Base-by-base conservation (phyloP, 1,284 basidiomycete species). In the Ustilago nuda region DNA sequence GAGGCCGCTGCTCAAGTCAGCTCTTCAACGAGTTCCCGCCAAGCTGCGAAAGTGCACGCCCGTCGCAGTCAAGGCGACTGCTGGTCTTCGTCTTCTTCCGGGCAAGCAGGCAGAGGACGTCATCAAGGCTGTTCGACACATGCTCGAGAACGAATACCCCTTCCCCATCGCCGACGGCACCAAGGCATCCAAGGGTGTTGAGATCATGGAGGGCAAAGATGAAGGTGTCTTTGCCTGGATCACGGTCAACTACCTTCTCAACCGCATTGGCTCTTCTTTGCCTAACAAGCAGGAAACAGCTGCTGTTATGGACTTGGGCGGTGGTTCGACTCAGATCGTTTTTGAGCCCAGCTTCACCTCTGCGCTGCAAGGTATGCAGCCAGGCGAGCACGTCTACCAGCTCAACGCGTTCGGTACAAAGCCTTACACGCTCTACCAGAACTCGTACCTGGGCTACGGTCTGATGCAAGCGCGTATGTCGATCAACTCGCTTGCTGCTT, bases 141-240 rank as follows among this genome's bases (percentile, higher is more conserved):
- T 92, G 78, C 83, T 98, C 72, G 87, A 89, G 81, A 84, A 86
- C 12, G 87, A 88, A 68, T 98, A 92, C 84, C 92, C 92, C 13
- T 98, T 98, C 87, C 82, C 82, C 12, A 78, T 85, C 43, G 83
- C 82, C 1, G 84, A 85, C 45, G 79, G 80, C 2, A 45, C 56
- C n/a, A 61, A 65, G 11, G 62, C 37, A 11, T 46, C 48, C n/a
- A 77, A 72, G 46, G 82, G 83, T 27, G 76, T 84, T 35, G 81
- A 85, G 64, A 85, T 85, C 60, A 98, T 98, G 96, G 95, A 98
- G 80, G 96, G 96, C 19, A 92, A 91, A 81, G 95, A 98, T 84
- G 96, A 99, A 87, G 82, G 80, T 35, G 94, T 98, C 32, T 98
- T 94, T 86, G 95, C 95, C 19, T 99, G 96, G 96, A 95, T 98